Base-by-base conservation (phyloP, 164 flowering plant species). In the Cinnamomum chago region DNA sequence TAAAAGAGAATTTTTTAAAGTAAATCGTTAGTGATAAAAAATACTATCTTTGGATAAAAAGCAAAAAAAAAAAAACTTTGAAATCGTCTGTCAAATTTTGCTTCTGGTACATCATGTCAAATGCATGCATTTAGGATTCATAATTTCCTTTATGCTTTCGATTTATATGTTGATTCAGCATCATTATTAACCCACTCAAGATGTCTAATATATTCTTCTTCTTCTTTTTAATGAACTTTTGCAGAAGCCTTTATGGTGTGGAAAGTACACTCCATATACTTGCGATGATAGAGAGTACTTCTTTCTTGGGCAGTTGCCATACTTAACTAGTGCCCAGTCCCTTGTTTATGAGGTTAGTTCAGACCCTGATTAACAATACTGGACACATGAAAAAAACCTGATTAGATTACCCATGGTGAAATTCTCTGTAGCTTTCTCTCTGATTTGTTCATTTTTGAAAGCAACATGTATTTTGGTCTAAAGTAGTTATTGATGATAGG, bases 211-310 rank as follows among this genome's bases (percentile, higher is more conserved):
- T 40, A 35, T 51, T 65, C 11, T 40, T 40, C 47, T 55, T 55
- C 20, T 55, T 18, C 17, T 65, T 71, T 68, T 71, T 69, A 22
- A 62, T 71, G 50, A 40, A 40, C 47, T 40, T 71, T 27, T 77
- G 83, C 90, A 95, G 99, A 90, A 85, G 77, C 99, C 99, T 62
- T 72, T 93, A 75, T 95, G 99, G 99, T 95, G 99, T 79, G 76
- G 70, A 35, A 86, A 64, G 33, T 50, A 76, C 50, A 40, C 81
- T 50, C 58, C 75, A 68, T 25, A 80, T 62, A 74, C 95, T 64
- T 95, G 99, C 81, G 79, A 68, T 58, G 77, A 95, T 70, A 87
- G 98, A 73, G 90, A 86, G 3, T 90, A 92, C 78, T 95, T 73
- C 78, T 95, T 75, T 81, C 94, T 95, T 70, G 99, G 99, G 65